Base-by-base conservation (phyloP, 1,139 yeast genomes). In the Scheffersomyces stambukii region DNA sequence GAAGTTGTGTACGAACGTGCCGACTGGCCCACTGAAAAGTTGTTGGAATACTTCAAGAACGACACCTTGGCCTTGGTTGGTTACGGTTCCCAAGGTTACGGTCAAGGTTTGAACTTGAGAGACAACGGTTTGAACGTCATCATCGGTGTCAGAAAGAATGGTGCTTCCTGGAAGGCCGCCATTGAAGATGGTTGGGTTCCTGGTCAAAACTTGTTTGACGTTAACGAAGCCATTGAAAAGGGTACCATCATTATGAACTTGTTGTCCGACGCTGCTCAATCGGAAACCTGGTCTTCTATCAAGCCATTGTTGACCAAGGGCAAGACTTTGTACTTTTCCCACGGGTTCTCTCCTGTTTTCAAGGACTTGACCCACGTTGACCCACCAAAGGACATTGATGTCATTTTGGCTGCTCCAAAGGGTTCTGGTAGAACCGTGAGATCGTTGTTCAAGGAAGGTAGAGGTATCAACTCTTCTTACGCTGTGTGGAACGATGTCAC, bases 341-440 rank as follows among this genome's bases (percentile, higher is more conserved):
- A 91, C 74, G 98, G 98, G 59, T 91, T 91, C 84, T 89, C 97
- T 36, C 97, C 97, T 58, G 97, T 91, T 41, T 91, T 91, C 91
- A 86, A 88, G 75, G 89, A 86, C 52, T 80, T 91, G 71, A 91
- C 98, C 64, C 74, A 88, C 58, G 98, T 91, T 54, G 96, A 79
- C 56, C 83, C 96, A 53, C 98, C 98, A 71, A 68, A 72, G 50
- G 84, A 89, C 70, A 78, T 91, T 53, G 98, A 91, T 61, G 97
- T 89, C 52, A 91, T 91, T 70, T 77, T 91, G 60, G 98, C 91
- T 57, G 98, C 98, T 66, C 98, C 98, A 73, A 91, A 91, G 84
- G 98, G 98, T 64, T 89, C 97, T 46, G 98, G 98, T 72, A 86
- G 98, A 77, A 91, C 98, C 52, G 98, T 91, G 54, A 85, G 98